Percentiles rank a stretch among this genome's conserved stretches.
phyloP scores from a whole-genome alignment of 1,139 yeast species.

The Debaryomyces sp. region DNA sequence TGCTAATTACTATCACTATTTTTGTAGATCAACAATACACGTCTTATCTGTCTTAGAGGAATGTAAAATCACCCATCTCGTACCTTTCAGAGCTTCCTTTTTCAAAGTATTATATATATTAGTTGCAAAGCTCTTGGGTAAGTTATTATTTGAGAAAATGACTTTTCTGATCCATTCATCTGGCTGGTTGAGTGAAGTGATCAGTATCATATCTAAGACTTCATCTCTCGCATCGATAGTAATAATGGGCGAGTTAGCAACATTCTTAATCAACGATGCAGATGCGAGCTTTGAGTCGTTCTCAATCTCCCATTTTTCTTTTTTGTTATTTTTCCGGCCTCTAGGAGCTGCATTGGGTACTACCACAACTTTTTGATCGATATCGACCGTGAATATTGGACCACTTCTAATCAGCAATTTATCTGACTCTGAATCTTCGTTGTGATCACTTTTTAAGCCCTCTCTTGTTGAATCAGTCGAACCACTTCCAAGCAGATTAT shows the following conservation, averaged over 20 bases:
- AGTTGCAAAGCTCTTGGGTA: constrained; percentile 75
- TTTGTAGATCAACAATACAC: constrained; percentile 64
- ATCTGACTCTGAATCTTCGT: constrained; percentile 6
- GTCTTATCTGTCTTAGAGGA: constrained; percentile 76
- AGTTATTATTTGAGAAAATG: constrained; percentile 58
- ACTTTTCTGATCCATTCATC: constrained; percentile 92
- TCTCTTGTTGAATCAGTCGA: constrained; percentile 7
- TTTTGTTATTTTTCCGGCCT: constrained; percentile 71
- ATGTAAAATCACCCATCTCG: constrained; percentile 71
- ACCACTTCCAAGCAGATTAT: constrained; percentile 14
- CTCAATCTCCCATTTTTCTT: constrained; percentile 80
- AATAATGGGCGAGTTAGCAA: constrained; percentile 69
- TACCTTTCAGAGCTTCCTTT: constrained; percentile 73
- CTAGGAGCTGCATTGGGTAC: constrained; percentile 75
- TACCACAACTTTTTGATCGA: constrained; percentile 59
- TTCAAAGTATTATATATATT: constrained; percentile 71
- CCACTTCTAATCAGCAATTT: constrained; percentile 13
- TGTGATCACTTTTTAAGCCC: constrained; percentile 6
- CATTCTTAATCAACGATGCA: constrained; percentile 51
- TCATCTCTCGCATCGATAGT: constrained; percentile 83
- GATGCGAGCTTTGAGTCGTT: constrained; percentile 71
- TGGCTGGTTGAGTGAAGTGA: constrained; percentile 71
- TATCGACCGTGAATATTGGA: constrained; percentile 41
- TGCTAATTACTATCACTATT: constrained; percentile 28
- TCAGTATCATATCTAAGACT: constrained; percentile 76